A percentile compares a stretch with the other conserved stretches of the same genome.
These are phyloP conservation scores for Ophiocordyceps australis DNA, from an alignment of 2,329 filamentous ascomycete genomes.

Conservation along the genomic window DNA sequence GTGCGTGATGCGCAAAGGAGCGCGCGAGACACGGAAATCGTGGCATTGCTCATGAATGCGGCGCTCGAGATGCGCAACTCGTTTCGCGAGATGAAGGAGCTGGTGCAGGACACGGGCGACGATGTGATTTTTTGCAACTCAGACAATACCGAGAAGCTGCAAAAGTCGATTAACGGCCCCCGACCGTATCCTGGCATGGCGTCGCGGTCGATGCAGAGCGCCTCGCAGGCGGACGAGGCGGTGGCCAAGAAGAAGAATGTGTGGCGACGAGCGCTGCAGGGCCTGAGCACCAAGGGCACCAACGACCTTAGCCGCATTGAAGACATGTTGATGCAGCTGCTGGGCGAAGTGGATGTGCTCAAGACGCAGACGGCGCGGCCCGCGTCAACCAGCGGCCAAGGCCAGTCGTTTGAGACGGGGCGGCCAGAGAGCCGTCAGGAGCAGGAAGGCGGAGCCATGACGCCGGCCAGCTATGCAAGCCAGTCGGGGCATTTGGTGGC, in stretches of 20 bases:
- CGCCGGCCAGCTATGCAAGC: slow-evolving; percentile 46
- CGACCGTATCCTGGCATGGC: slow-evolving; percentile 58
- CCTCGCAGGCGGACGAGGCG: slow-evolving; percentile 37
- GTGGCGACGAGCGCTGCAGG: slow-evolving; percentile 87
- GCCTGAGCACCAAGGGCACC: slow-evolving; percentile 70
- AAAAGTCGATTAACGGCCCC: slow-evolving; percentile 70
- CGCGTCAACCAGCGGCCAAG: slow-evolving; percentile 27
- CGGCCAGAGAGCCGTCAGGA: slow-evolving; percentile 44
- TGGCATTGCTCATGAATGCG: slow-evolving; percentile 83
- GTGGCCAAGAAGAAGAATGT: slow-evolving; percentile 76
- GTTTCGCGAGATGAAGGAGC: slow-evolving; percentile 86
- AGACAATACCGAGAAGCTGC: slow-evolving; percentile 74
- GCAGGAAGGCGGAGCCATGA: slow-evolving; percentile 63
- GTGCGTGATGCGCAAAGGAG: slow-evolving; percentile 93
- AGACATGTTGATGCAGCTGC: slow-evolving; percentile 78
- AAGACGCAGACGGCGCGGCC: slow-evolving; percentile 38
- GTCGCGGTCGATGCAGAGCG: slow-evolving; percentile 38
- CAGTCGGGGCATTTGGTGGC: slow-evolving; percentile 63
- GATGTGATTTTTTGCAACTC: slow-evolving; percentile 73
- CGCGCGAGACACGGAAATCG: slow-evolving; percentile 87
- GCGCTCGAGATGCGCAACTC: slow-evolving; percentile 95
- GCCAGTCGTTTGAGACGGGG: slow-evolving; percentile 50
- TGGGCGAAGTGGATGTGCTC: slow-evolving; percentile 78
- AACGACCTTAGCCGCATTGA: slow-evolving; percentile 81
- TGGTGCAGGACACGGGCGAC: slow-evolving; percentile 70